Evolutionary conservation across 441 rosid species (phyloP), one percentile per base, ranked within the genome.

Genomic region (Daphne laureola): DNA sequence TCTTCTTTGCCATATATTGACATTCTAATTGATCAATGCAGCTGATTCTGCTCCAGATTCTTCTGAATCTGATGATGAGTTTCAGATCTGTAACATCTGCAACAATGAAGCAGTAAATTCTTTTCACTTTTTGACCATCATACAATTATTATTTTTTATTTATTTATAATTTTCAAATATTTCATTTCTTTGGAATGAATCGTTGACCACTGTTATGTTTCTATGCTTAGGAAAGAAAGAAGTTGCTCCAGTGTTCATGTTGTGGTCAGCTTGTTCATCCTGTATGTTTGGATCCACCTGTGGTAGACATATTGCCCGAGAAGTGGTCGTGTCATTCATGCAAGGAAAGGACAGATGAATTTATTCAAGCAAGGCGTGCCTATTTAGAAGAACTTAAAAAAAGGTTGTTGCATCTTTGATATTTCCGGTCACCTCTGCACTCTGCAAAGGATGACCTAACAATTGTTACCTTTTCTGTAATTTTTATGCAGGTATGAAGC

Each of bases 41-140:
- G 99, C 83, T 72, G 97, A 83, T 50, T 87, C 99, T 73, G 85
- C 65, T 13, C 79, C 71, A 35, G 95, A 84, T 53, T 87, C 97
- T 62, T 64, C 79, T 49, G 98, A 87, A 76, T 94, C 99, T 48
- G 96, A 90, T 78, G 97, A 94, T 27, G 99, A 94, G 80, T 94
- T 90, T 82, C 99, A 90, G 79, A 90, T 94, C 52, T 94, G 99
- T 67, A 92, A 78, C 67, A 79, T 94, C 54, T 94, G 97, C 82
- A 94, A 74, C 62, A 61, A 67, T 60, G 99, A 94, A 78, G 96
- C 80, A 95, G 97, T 93, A 82, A 68, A 45, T 42, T 66, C 14
- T 73, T 61, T 55, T 56, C 52, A 53, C 63, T 51, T 40, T 62
- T 38, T 5, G 43, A 35, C 38, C 11, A 31, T 31, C 38, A 5